Base-by-base conservation (phyloP, 768 basidiomycete genomes). In the Boletus bicolor region DNA sequence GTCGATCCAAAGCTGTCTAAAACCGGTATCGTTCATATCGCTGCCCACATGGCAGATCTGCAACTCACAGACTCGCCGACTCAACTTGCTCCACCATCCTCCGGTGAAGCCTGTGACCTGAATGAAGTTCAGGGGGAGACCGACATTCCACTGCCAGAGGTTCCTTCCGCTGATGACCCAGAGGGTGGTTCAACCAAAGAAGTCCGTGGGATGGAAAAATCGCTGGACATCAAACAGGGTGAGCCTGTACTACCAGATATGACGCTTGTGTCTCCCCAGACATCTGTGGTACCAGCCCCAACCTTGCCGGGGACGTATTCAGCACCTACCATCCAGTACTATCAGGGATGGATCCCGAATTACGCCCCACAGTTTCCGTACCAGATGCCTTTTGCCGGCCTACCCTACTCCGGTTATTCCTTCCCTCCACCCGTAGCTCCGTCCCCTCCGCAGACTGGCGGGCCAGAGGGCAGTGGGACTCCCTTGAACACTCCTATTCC, bases 301-400 rank as follows among this genome's bases (percentile, higher is more conserved):
- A 36, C 57, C n/a, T 49, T 65, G 14, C 56, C 55, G 3, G 58
- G 62, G 17, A 68, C 74, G 5, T 80, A 77, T 64, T 59, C 78
- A 14, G 52, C 76, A 34, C 72, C 77, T 10, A 64, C 74, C 26
- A 66, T 75, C n/a, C 76, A 75, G 24, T 84, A 78, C 60, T 79
- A 78, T 63, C 73, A 75, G 43, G 75, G 79, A 35, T 86, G 85
- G 85, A 68, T 81, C 46, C 78, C 78, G 38, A 73, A 78, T 11
- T 84, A 78, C 64, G 65, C 76, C n/a, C 77, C 76, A 30, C 78
- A 75, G 21, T 72, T 79, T 56, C 78, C 77, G 24, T 85, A 81
- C 59, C 80, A 78, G 34, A 63, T 83, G 56, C 78, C 81, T 30
- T 83, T 79, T 55, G 71, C 80, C 54, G 64, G 72, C 4, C 68